Conservation (phyloP, 305 asterid genomes). For the Fraxinus sp. region DNA sequence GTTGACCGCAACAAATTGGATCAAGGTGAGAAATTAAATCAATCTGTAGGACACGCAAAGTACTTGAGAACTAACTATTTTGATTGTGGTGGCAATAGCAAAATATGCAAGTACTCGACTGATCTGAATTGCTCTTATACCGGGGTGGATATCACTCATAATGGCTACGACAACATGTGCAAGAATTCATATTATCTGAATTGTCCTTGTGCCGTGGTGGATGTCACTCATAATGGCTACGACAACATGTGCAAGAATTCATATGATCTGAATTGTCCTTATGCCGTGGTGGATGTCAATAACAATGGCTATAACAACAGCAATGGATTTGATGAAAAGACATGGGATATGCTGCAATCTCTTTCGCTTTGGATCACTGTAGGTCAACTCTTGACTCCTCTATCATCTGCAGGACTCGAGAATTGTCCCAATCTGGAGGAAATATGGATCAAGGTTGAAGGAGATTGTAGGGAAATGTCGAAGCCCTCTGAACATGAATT, state of each 20-base stretch:
- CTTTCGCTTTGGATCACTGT: conserved; percentile 84
- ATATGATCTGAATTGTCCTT: conserved; percentile 44
- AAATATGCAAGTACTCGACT: conserved; percentile 26
- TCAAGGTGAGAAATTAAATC: conserved; percentile 33
- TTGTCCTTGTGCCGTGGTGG: conserved; percentile 28
- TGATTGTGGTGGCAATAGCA: conserved; percentile 31
- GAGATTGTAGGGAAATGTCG: conserved; percentile 74
- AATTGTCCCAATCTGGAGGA: conserved; percentile 80
- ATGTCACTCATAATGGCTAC: conserved; percentile 11
- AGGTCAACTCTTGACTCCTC: conserved; percentile 68
- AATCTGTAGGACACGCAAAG: conserved; percentile 2
- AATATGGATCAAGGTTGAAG: conserved; percentile 75
- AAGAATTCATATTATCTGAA: conserved; percentile 45
- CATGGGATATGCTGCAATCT: conserved; percentile 58
- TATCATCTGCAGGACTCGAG: conserved; percentile 54
- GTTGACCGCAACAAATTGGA: conserved; percentile 51
- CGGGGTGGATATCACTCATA: conserved; percentile 4
- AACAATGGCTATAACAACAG: conserved; percentile 27
- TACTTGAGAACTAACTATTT: conserved; percentile 19
- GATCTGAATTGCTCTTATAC: conserved; percentile 28
- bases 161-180: conserved; percentile 10
- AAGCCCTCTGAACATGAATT: conserved; percentile 50
- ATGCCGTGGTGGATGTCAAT: conserved; percentile 28
- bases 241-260: conserved; percentile 27
- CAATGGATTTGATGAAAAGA: conserved; percentile 34